These are phyloP conservation scores for Saccharomyces pastorianus DNA, from an alignment of 1,139 yeast species.

Conservation along the genomic window DNA sequence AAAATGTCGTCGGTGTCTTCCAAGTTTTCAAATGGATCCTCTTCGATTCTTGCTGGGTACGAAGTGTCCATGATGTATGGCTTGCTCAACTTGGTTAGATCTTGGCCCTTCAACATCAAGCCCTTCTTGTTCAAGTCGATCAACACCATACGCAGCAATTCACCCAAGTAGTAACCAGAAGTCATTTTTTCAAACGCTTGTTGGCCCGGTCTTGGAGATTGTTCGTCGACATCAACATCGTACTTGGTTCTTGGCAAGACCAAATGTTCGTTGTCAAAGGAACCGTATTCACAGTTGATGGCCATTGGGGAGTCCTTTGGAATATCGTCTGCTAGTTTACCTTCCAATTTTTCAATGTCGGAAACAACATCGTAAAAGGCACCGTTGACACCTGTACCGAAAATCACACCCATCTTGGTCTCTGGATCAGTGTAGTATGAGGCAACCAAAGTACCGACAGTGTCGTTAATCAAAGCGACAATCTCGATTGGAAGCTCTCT, in stretches of 20 bases:
- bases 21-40: conserved; percentile 83
- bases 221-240: conserved; percentile 70
- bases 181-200: conserved; percentile 96
- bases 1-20: conserved; percentile 66
- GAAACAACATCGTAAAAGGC: conserved; percentile 80
- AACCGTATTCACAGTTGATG: conserved; percentile 96
- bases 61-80: conserved; percentile 82
- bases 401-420: conserved; percentile 89
- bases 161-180: conserved; percentile 94
- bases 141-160: conserved; percentile 72
- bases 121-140: conserved; percentile 63
- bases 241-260: conserved; percentile 85
- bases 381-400: conserved; percentile 97
- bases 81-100: conserved; percentile 48
- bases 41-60: conserved; percentile 77
- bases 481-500: conserved; percentile 70
- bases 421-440: conserved; percentile 85
- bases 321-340: conserved; percentile 58
- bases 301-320: conserved; percentile 70
- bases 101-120: conserved; percentile 61
- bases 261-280: conserved; percentile 84
- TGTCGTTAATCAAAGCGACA: conserved; percentile 90
- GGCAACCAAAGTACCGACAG: conserved; percentile 95
- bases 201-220: conserved; percentile 94
- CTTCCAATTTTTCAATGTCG: conserved; percentile 77